phyloP scores from a whole-genome alignment of 306 rosid species.

The Castanopsis chinensis region DNA sequence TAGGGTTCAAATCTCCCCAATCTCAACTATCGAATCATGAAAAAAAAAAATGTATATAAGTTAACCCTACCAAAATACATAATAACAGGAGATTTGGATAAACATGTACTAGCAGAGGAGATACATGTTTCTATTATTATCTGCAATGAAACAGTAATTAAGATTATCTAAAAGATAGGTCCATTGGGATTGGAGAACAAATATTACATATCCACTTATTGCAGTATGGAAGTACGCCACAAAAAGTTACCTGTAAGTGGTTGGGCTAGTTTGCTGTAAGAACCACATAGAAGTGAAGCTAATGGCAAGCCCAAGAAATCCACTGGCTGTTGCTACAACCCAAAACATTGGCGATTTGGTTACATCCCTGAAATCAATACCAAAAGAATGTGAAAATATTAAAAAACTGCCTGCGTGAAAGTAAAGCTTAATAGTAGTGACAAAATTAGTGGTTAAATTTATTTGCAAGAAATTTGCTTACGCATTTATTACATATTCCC shows the following conservation, averaged over 20 bases:
- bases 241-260: slow-evolving; percentile 68
- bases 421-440: not conserved
- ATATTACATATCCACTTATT: not conserved
- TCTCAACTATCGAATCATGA: no score
- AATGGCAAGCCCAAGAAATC: slow-evolving; percentile 81
- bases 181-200: not conserved
- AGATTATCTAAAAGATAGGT: no score
- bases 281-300: slow-evolving; percentile 98
- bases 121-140: no score
- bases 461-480: slow-evolving; percentile 42
- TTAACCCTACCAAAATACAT: no score
- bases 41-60: no score
- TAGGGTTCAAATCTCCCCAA: no score
- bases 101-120: no score
- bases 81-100: no score
- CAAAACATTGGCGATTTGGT: slow-evolving; percentile 70
- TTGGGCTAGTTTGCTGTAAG: slow-evolving; percentile 85
- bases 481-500: slow-evolving; percentile 70
- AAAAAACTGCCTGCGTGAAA: slow-evolving; percentile 3
- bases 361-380: slow-evolving; percentile 54
- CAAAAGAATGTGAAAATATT: slow-evolving; percentile 9
- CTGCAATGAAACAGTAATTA: no score
- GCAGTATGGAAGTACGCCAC: not conserved
- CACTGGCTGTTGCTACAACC: slow-evolving; percentile 78
- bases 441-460: not conserved